Evolutionary conservation across 495 filamentous ascomycete species (phyloP), one percentile per base, ranked within the genome.

Genomic region (Apiosordaria backusii): DNA sequence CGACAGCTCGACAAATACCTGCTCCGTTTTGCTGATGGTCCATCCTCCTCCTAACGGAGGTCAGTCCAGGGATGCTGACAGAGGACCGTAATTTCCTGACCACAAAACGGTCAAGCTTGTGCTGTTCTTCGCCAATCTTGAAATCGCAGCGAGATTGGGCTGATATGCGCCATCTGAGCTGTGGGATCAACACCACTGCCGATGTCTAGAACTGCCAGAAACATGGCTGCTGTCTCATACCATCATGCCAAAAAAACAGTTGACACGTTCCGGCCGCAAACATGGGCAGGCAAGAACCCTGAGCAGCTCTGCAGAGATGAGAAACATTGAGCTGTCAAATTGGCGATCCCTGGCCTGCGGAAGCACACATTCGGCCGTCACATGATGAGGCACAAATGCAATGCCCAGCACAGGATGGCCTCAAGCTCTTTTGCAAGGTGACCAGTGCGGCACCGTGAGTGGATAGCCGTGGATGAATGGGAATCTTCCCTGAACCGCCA

Each of bases 351-450:
- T 50, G 23, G 26, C 54, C 27, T 16, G 4, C 23, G 21, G 18
- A 27, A 50, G n/a, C 13, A 29, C 35, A 50, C 52, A 22, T 23
- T 55, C 22, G 22, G 52, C 52, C n/a, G 52, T 74, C 72, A 74
- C 70, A 70, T 74, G 72, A 74, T 69, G 70, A 61, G 50, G 62
- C 62, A 59, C 45, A 59, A 60, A 72, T 74, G 72, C 70, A 70
- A 65, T 59, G 64, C 26, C 61, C 63, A 22, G 62, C 66, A 67
- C 18, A 63, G 63, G n/a, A 52, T 45, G 50, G 18, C 45, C 50
- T 64, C 58, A 40, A 5, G 4, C 27, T 58, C 24, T n/a, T 18
- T 21, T 50, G 64, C 40, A 21, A 45, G 23, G 52, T 26, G 22
- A 19, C 29, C 45, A 40, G 63, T 19, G 19, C 52, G 7, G 60